These are phyloP conservation scores for Crithidia brevicula DNA, from an alignment of 208 protist species.

Conservation along the genomic window DNA sequence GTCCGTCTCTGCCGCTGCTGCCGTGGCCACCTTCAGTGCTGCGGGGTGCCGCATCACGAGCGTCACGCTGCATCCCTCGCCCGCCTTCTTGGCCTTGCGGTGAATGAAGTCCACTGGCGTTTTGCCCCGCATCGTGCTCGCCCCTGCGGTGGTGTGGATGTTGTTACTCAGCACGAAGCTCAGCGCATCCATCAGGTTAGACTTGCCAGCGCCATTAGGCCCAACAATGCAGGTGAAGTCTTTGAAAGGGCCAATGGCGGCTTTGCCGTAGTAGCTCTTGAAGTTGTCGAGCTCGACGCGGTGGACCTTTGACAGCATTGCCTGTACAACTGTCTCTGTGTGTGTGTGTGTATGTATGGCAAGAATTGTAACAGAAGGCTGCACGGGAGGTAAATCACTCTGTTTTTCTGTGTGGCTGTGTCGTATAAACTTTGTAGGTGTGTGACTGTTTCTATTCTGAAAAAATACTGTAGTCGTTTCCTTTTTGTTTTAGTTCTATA, in stretches of 20 bases:
- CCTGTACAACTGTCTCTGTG: no score
- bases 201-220: slow-evolving; percentile 99
- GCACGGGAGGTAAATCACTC: no score
- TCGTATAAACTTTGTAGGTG: no score
- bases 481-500: no score
- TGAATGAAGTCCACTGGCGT: slow-evolving; percentile 94
- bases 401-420: no score
- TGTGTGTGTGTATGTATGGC: no score
- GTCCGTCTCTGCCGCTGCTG: not conserved
- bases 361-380: no score
- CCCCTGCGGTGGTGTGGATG: slow-evolving; percentile 30
- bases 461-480: no score
- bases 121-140: slow-evolving; percentile 75
- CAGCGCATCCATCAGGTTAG: slow-evolving; percentile 99
- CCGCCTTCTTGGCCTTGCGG: slow-evolving; percentile 49
- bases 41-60: slow-evolving; percentile 68
- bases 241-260: slow-evolving; percentile 97
- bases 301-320: slow-evolving; percentile 75
- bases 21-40: not conserved
- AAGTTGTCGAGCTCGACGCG: slow-evolving; percentile 98
- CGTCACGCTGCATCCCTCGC: slow-evolving; percentile 71
- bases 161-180: slow-evolving; percentile 96
- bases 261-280: slow-evolving; percentile 97
- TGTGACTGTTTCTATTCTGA: no score
- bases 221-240: slow-evolving; percentile 99